Evolutionary conservation across 2,329 filamentous ascomycete species (phyloP), one percentile per base, ranked within the genome.

Genomic region (Fusarium sp.): DNA sequence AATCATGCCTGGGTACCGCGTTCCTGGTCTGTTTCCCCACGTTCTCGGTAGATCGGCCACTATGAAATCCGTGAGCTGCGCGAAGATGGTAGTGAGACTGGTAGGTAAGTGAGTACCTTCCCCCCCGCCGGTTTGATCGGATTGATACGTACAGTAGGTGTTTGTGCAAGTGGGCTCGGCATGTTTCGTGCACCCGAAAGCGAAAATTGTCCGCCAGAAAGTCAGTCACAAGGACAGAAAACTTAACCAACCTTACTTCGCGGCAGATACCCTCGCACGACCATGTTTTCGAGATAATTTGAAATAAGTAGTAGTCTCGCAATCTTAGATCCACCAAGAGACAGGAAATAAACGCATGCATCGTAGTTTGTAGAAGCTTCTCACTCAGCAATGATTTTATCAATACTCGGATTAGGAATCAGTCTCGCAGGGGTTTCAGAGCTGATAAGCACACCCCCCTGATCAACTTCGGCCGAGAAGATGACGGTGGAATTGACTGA

Each of bases 331-430:
- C 26, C 50, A 41, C 30, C 26, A 38, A 36, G 24, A 22, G 26
- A 22, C 26, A 39, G 26, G 18, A 67, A 42, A 38, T 42, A 36
- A 35, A 57, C 31, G 38, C 31, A 60, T 58, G 13, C 14, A 45
- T 69, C 45, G 59, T 36, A 69, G 20, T 36, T 50, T 54, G 67
- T 68, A 50, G 71, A 74, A 73, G 67, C 63, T 74, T 68, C 65
- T 70, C 63, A 58, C 45, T 58, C 54, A 72, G 58, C 54, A 68
- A 58, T 33, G 48, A 70, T 41, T 50, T 48, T 35, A 72, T 68
- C 33, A 59, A 66, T 33, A 44, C 59, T 74, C 71, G 53, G 67
- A 73, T 72, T 73, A 72, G 71, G 67, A 74, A 74, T 74, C 68
- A 65, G 61, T 45, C 18, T 65, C 33, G 45, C 45, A 61, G 44